Evolutionary conservation across 495 filamentous ascomycete genomes (phyloP).

Genomic region (Hypoxylon intermedium): DNA sequence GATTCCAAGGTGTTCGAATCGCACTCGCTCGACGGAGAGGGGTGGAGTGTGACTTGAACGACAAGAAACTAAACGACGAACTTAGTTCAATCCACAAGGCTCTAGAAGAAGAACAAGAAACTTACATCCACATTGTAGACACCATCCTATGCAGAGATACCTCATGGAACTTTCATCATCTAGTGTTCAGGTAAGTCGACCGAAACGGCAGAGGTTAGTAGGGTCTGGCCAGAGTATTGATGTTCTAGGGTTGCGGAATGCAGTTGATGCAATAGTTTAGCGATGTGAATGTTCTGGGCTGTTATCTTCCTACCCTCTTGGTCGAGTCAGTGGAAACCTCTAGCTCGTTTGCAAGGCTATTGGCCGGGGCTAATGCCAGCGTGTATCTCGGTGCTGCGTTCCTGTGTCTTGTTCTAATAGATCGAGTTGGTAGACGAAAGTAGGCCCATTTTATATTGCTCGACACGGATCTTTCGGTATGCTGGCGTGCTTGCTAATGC

Average conservation of each 20-base stretch:
- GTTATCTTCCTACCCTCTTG: constrained; percentile 43
- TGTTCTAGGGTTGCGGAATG: constrained; percentile 34
- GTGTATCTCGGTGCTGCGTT: constrained; percentile 42
- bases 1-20: constrained; percentile 38
- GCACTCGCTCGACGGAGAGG: constrained; percentile 40
- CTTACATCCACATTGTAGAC: constrained; percentile 17
- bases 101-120: constrained; percentile 30
- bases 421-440: constrained; percentile 41
- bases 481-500: constrained; percentile 8
- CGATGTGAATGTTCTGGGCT: constrained; percentile 40
- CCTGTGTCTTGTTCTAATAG: constrained; percentile 39
- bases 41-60: constrained; percentile 21
- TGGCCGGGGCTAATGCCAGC: constrained; percentile 43
- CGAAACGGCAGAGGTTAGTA: background rate
- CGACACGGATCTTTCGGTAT: background rate
- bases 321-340: constrained; percentile 40
- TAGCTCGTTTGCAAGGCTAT: constrained; percentile 35
- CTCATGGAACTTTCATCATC: constrained; percentile 28
- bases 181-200: constrained; percentile 35
- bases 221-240: constrained; percentile 9
- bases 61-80: constrained; percentile 34
- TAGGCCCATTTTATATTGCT: constrained; percentile 7
- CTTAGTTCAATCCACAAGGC: constrained; percentile 36
- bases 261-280: constrained; percentile 46
- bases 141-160: constrained; percentile 34